These are phyloP conservation scores for Chlorella sp. DNA, from an alignment of 139 green algal species.

Conservation along the genomic window DNA sequence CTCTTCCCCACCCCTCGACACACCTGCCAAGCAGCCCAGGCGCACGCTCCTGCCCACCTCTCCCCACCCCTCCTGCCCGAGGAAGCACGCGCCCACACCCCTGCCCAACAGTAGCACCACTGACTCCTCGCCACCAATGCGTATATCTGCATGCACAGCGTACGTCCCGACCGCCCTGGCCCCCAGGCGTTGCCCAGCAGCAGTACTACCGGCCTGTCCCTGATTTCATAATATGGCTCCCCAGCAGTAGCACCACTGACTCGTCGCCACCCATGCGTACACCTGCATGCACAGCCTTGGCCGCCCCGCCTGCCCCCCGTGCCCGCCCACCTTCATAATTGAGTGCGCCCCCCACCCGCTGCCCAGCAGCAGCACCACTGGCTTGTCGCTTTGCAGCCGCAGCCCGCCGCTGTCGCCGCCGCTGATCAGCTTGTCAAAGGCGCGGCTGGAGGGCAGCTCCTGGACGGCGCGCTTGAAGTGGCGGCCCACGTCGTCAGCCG, in stretches of 20 bases:
- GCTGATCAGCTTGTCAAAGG: slow-evolving; percentile 22
- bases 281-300: too few species aligned
- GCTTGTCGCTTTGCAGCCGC: slow-evolving; percentile 35
- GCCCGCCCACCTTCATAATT: slow-evolving; percentile 55
- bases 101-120: slow-evolving; percentile 48
- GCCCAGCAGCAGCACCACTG: slow-evolving; percentile 52
- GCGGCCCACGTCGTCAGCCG: slow-evolving; percentile 21
- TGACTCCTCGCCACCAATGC: background rate
- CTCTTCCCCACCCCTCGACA: background rate
- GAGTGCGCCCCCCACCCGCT: slow-evolving; percentile 49
- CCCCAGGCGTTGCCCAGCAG: too few species aligned
- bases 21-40: background rate
- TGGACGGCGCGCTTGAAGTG: slow-evolving; percentile 9
- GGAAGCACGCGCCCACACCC: slow-evolving; percentile 45
- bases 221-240: too few species aligned
- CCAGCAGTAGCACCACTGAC: too few species aligned
- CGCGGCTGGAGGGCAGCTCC: slow-evolving; percentile 26
- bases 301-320: too few species aligned
- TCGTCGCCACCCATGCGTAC: too few species aligned
- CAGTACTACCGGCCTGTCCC: too few species aligned
- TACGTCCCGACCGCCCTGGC: too few species aligned
- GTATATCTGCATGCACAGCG: too few species aligned
- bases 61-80: slow-evolving; percentile 25
- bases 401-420: slow-evolving; percentile 15
- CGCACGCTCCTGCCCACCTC: background rate